phyloP scores from a whole-genome alignment of 495 filamentous ascomycete genomes.

The Podospora australis region DNA sequence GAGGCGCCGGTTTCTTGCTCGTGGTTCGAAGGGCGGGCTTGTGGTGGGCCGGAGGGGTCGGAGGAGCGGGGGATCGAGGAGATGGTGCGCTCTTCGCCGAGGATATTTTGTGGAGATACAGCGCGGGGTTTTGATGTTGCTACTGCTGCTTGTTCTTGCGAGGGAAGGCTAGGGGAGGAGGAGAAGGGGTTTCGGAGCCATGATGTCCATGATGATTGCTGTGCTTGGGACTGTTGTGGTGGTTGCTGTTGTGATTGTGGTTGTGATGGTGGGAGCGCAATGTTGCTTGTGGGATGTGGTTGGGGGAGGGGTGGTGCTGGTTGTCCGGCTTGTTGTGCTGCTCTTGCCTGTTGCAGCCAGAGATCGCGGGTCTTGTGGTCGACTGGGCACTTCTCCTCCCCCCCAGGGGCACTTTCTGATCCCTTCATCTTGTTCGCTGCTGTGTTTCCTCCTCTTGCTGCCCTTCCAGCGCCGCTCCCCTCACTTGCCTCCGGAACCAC shows the following conservation, averaged over 20 bases:
- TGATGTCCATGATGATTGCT: constrained; percentile 24
- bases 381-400: constrained; percentile 63
- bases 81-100: constrained; percentile 62
- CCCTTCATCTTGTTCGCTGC: too few relatives aligned
- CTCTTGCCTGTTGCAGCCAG: constrained; percentile 57
- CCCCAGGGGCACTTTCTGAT: too few relatives aligned
- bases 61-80: constrained; percentile 73
- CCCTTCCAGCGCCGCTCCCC: too few relatives aligned
- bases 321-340: constrained; percentile 6
- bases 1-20: constrained; percentile 71
- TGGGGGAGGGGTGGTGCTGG: constrained; percentile 16
- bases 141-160: constrained; percentile 22
- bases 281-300: constrained; percentile 1
- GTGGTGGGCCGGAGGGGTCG: constrained; percentile 36
- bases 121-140: constrained; percentile 28
- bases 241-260: constrained; percentile 8
- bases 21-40: constrained; percentile 56
- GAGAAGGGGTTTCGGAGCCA: constrained; percentile 23
- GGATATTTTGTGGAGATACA: constrained; percentile 10
- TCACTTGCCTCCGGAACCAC: constrained; percentile 1
- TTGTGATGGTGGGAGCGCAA: constrained; percentile 1
- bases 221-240: constrained; percentile 2
- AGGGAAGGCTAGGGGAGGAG: constrained; percentile 2
- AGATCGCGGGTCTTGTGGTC: constrained; percentile 78
- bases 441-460: too few relatives aligned